Evolutionary conservation across 139 green algal species (phyloP), one percentile per base, ranked within the genome.

Genomic region (Chlorella sp.): DNA sequence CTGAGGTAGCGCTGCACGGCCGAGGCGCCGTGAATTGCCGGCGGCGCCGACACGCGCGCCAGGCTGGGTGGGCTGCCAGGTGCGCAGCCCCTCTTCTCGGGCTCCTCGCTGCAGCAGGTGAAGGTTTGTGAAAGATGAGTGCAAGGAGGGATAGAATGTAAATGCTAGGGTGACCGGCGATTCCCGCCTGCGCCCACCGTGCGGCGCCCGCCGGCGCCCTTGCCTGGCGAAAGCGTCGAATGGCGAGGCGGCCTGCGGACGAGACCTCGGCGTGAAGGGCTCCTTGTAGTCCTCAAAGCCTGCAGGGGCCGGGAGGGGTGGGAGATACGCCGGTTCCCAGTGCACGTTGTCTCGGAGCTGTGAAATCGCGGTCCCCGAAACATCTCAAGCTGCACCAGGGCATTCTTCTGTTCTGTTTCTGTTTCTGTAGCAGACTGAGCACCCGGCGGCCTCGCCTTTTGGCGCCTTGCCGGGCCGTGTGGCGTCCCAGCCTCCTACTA

Each of bases 221-320:
- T 19, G 34, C 75, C 26, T 7, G 34, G 34, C 75, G 36, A 39
- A 21, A 7, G 34, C 75, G 19, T 42, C 75, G 37, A 81, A 81
- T 12, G 75, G 75, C 34, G 75, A 81, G 3, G 12, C 75, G 24
- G 75, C 9, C 68, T 36, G 28, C 75, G 34, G 34, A 36, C 18
- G 75, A 48, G 11, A 18, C 37, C 57, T 60, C 7, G 86, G 76
- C 4, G 76, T 86, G 18, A 24, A 85, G 28, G 86, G 86, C 36
- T 90, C 86, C 12, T 90, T 83, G 78, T 76, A 90, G 37, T 90
- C 86, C 12, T 86, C 73, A 36, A 71, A 90, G 2, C 86, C 86
- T 90, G 60, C 26, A 34, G 39, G 61, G 18, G 81, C 11, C 30
- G 39, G 53, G 0, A 64, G 61, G 9, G 21, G 34, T 64, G 28